Base-by-base conservation (phyloP, 192 early-diverging fungal genomes). In the Rhizophagus prolifer region DNA sequence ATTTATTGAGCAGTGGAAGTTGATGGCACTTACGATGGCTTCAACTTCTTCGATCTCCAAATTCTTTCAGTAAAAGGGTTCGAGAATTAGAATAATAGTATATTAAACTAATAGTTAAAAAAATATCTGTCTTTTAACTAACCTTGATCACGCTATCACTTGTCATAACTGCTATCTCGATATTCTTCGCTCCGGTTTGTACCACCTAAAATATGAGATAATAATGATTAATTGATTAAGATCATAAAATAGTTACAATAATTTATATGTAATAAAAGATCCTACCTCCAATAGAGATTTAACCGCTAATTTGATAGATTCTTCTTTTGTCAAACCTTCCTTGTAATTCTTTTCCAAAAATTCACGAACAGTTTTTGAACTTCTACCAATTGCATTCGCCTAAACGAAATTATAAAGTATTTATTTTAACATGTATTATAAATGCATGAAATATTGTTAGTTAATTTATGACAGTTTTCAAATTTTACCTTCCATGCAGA, bases 151-250 rank as follows among this genome's bases (percentile, higher is more conserved):
- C 82, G 69, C 90, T 86, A 76, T 95, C 92, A 23, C 84, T 78
- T 54, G 92, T 94, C 93, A 98, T 96, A 25, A 95, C 86, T 16
- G 95, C 93, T 80, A 99, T 92, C 81, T 99, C 97, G 86, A 99
- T 99, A 82, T 99, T 99, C 89, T 99, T 99, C 72, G 97, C 94
- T 50, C 97, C 97, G 5, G 96, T 99, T 88, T 99, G 97, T 70
- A 99, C 97, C 76, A 98, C 95, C 89, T 91, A 71, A 23, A 26
- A 6, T 13, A 68, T 4, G 58, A 72, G 50, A 62, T n/a, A n/a
- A 41, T 13, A 44, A n/a, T 31, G 10, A 34, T 14, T 7, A n/a
- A n/a, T 31, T 28, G 72, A 7, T 64, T 13, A 46, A 26, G 47
- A 31, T 41, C 44, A 70, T 68, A 47, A 47, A 72, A 16, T 16